These are phyloP conservation scores for Xylaria bambusicola DNA, from an alignment of 495 filamentous ascomycete genomes.

Conservation along the genomic window DNA sequence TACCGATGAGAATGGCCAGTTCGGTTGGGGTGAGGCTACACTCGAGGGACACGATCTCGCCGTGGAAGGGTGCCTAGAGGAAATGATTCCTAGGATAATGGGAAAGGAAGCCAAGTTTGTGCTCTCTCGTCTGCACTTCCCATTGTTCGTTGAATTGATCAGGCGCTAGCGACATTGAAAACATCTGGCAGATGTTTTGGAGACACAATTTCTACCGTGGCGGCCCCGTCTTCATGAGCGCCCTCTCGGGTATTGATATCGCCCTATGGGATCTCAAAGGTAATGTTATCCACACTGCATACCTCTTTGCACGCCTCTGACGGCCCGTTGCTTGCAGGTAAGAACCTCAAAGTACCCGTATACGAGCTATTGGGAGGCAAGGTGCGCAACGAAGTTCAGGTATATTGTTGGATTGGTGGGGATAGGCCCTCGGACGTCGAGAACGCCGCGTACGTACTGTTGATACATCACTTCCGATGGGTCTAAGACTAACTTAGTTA, in stretches of 20 bases:
- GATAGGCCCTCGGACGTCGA: conserved; percentile 71
- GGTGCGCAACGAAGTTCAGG: conserved; percentile 67
- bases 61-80: conserved; percentile 64
- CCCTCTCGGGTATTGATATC: conserved; percentile 75
- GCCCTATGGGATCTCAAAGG: conserved; percentile 77
- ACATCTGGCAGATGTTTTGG: conserved; percentile 72
- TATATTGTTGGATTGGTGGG: conserved; percentile 81
- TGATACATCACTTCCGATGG: not conserved
- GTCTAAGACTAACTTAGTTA: conserved; percentile 11
- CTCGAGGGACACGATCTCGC: conserved; percentile 66
- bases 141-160: not conserved
- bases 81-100: conserved; percentile 54
- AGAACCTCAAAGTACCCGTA: conserved; percentile 64
- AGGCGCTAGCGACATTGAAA: conserved; percentile 67
- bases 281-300: not conserved
- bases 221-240: conserved; percentile 78
- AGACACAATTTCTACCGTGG: conserved; percentile 73
- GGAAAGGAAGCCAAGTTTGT: conserved; percentile 64
- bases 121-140: not conserved
- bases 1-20: conserved; percentile 56
- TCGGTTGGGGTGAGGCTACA: conserved; percentile 68
- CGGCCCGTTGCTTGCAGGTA: conserved; percentile 24
- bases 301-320: not conserved
- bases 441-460: conserved; percentile 52
- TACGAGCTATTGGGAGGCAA: conserved; percentile 74